These are phyloP conservation scores for Exophiala aquamarina DNA, from an alignment of 2,329 filamentous ascomycete species.

Conservation along the genomic window DNA sequence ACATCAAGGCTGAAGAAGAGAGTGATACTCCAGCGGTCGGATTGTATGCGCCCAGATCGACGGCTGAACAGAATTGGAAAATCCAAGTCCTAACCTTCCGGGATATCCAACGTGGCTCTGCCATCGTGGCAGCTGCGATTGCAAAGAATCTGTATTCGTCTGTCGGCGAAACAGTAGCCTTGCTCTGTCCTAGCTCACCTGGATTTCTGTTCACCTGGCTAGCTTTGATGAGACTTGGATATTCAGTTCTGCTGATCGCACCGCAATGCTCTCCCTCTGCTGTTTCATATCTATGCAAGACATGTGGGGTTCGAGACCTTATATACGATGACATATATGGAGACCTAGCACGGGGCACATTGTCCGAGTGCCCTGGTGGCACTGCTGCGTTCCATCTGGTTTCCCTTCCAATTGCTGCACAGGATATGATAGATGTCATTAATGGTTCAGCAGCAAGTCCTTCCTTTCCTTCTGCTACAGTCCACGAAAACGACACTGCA, in stretches of 20 bases:
- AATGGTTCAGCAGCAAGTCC: background rate
- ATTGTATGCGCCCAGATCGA: constrained; percentile 34
- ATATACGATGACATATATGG: constrained; percentile 44
- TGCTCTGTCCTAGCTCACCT: constrained; percentile 58
- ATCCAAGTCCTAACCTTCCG: constrained; percentile 16
- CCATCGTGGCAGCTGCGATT: constrained; percentile 16
- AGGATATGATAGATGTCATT: constrained; percentile 10
- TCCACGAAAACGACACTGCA: constrained; percentile 45
- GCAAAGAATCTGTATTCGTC: constrained; percentile 16
- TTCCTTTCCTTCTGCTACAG: background rate
- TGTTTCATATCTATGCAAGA: constrained; percentile 54
- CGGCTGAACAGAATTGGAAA: constrained; percentile 1
- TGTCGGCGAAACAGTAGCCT: constrained; percentile 42
- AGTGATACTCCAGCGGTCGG: constrained; percentile 50
- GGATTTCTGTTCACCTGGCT: constrained; percentile 63
- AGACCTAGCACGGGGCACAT: constrained; percentile 13
- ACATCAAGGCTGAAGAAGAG: constrained; percentile 43
- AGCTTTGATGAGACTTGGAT: constrained; percentile 57
- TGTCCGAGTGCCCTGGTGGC: background rate
- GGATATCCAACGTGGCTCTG: constrained; percentile 6
- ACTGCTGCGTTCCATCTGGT: background rate
- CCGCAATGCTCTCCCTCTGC: constrained; percentile 49
- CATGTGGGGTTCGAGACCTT: constrained; percentile 44
- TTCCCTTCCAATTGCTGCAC: constrained; percentile 5
- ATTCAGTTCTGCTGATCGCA: constrained; percentile 58